Evolutionary conservation across 352 stramenopile species (phyloP).

Genomic region (Globisporangium canariense): DNA sequence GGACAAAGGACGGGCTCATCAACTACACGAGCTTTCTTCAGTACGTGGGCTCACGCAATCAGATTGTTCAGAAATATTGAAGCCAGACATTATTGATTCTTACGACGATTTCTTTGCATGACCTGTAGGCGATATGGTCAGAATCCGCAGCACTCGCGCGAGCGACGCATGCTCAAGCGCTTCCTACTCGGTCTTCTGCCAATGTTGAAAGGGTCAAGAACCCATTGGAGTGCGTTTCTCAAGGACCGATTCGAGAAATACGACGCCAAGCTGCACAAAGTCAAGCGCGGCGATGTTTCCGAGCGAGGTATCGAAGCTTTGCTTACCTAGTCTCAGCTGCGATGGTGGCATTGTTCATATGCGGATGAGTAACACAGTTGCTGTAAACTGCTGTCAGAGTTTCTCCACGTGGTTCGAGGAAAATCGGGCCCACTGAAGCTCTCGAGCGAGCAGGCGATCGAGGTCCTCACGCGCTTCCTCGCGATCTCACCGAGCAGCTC

Average conservation of each 20-base stretch:
- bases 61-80: background rate
- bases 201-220: conserved; percentile 10
- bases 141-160: conserved; percentile 35
- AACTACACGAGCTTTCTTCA: conserved; percentile 50
- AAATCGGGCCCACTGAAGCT: conserved; percentile 23
- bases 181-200: conserved; percentile 22
- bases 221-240: conserved; percentile 30
- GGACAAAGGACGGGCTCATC: conserved; percentile 28
- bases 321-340: no score
- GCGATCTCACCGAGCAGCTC: conserved; percentile 26
- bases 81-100: background rate
- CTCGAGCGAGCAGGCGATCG: conserved; percentile 29
- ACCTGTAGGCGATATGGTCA: conserved; percentile 40
- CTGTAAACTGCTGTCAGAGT: conserved; percentile 18
- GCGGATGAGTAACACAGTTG: background rate
- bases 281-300: conserved; percentile 23
- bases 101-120: background rate
- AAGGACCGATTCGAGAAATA: conserved; percentile 36
- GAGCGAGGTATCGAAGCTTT: conserved; percentile 24
- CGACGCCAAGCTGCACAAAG: conserved; percentile 31
- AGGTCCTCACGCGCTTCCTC: conserved; percentile 35
- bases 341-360: no score
- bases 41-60: conserved; percentile 19
- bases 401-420: conserved; percentile 30
- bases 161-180: conserved; percentile 38